These are phyloP conservation scores for Dioscorea dumetorum DNA, from an alignment of 106 monocot species.

Conservation along the genomic window DNA sequence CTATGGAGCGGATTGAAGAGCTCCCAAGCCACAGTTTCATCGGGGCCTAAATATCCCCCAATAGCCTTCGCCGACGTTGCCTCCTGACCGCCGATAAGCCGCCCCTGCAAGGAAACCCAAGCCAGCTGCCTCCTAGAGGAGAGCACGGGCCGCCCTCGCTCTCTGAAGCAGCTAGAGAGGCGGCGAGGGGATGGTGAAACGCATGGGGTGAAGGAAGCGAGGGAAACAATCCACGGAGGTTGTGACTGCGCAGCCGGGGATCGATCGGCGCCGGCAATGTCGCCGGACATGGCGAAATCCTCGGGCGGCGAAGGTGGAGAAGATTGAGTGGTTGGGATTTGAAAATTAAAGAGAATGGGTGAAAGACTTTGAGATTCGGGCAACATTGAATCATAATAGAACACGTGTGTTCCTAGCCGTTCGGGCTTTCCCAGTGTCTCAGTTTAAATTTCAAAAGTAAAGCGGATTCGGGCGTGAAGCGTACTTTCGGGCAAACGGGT, in stretches of 20 bases:
- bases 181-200: conserved; percentile 17
- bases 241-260: conserved; percentile 1
- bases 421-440: background rate
- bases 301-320: background rate
- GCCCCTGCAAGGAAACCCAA: conserved; percentile 73
- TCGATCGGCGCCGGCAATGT: background rate
- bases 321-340: background rate
- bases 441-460: background rate
- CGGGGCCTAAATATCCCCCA: conserved; percentile 23
- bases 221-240: conserved; percentile 25
- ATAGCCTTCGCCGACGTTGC: conserved; percentile 43
- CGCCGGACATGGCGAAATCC: conserved; percentile 8
- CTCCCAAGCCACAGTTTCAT: conserved; percentile 71
- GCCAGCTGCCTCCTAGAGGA: conserved; percentile 24
- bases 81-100: conserved; percentile 56
- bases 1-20: conserved; percentile 74
- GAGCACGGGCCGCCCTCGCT: conserved; percentile 15
- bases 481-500: no score
- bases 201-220: conserved; percentile 13
- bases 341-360: background rate
- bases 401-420: background rate
- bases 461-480: no score
- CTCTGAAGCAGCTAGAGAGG: conserved; percentile 24
- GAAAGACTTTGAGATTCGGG: background rate
- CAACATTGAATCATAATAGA: background rate